These are phyloP conservation scores for Aspergillus glaucus DNA, from an alignment of 2,329 filamentous ascomycete genomes.

Conservation along the genomic window DNA sequence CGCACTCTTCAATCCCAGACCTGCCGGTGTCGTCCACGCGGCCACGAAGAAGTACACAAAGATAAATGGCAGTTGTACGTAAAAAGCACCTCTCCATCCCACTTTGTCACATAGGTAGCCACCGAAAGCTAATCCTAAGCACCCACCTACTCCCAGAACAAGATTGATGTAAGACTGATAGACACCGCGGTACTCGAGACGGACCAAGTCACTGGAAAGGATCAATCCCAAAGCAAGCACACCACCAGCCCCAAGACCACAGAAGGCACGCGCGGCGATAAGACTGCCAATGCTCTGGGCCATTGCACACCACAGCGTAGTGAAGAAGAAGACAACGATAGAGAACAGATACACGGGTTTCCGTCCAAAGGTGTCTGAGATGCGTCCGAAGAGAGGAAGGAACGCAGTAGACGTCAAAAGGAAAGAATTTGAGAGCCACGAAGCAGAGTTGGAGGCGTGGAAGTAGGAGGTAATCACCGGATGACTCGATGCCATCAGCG, in stretches of 20 bases:
- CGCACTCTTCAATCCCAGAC: conserved; percentile 41
- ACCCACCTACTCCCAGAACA: conserved; percentile 31
- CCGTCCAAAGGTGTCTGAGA: conserved; percentile 68
- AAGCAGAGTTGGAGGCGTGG: conserved; percentile 67
- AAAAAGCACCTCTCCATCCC: conserved; percentile 40
- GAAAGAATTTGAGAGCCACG: conserved; percentile 76
- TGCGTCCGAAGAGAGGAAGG: conserved; percentile 65
- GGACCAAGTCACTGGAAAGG: conserved; percentile 60
- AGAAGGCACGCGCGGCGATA: conserved; percentile 63
- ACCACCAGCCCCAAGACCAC: conserved; percentile 67
- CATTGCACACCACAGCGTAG: conserved; percentile 64
- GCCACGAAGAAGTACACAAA: conserved; percentile 40
- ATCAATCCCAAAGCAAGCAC: conserved; percentile 62
- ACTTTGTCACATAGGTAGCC: conserved; percentile 35
- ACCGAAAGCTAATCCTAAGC: conserved; percentile 33
- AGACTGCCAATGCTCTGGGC: conserved; percentile 65
- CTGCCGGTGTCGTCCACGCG: conserved; percentile 38
- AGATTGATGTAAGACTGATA: conserved; percentile 40
- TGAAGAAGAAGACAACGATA: conserved; percentile 56
- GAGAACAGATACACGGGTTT: conserved; percentile 61
- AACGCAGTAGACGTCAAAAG: conserved; percentile 70
- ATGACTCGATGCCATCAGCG: conserved; percentile 74
- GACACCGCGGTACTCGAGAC: conserved; percentile 54
- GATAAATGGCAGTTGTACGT: conserved; percentile 46
- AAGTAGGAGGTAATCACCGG: conserved; percentile 79